Evolutionary conservation across 1,284 basidiomycete species (phyloP), one percentile per base, ranked within the genome.

Genomic region (Ceratobasidium sp.): DNA sequence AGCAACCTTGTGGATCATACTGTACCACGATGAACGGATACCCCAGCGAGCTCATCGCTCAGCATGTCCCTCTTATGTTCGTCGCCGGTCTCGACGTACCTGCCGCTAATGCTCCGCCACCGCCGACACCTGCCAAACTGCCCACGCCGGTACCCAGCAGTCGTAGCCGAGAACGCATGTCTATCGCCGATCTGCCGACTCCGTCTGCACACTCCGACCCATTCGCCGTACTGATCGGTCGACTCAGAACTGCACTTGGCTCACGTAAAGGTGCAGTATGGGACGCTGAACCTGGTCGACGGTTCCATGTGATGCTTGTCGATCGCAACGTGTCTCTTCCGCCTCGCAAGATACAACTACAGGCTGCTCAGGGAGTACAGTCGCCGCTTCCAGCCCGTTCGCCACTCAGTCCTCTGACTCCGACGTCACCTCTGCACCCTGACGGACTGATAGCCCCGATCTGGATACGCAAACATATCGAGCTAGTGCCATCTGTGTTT

Each of bases 391-490:
- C 69, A 44, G 84, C 89, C 13, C 95, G 96, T 84, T 98, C 96
- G 0, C 96, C 96, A 0, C 88, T 99, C 9, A 98, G 95, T 0
- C 97, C 97, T 0, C 86, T 98, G 40, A 95, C 94, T 0, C 92
- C 94, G 0, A 89, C 92, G 0, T 97, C 96, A 0, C 97, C 97
- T 0, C 87, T 98, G 17, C 90, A 95, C 83, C 97, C 97, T 0
- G 97, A 99, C 83, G 97, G 97, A 0, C 86, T 99, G 66, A 95
- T 99, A 77, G 96, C 97, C 0, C 97, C 97, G 0, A 95, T 99
- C 81, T 99, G 97, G 97, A 91, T 98, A 20, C 89, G 96, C 65
- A 99, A 98, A 85, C 97, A 99, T 82, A 94, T 95, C 0, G 92
- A 95, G 10, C 90, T 97, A 46, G 87, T 99, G 0, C 97, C 97